Conservation (phyloP, 2,329 filamentous ascomycete species). For the Verticillium nonalfalfae region DNA sequence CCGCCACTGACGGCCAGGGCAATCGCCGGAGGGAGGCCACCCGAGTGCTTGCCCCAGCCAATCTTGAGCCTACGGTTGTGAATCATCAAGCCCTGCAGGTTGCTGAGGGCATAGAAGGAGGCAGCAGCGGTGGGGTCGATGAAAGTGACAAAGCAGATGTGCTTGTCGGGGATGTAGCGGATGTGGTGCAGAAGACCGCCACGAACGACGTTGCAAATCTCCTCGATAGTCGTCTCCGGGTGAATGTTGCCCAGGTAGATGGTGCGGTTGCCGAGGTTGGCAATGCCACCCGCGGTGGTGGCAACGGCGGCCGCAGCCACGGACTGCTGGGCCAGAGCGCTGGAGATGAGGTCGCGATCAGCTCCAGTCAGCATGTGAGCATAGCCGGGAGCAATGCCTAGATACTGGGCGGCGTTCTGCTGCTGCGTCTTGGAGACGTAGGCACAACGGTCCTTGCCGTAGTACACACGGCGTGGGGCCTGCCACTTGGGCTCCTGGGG, state of each 20-base stretch:
- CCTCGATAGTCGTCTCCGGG: constrained; percentile 96
- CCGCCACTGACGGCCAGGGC: constrained; percentile 93
- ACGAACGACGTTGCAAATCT: constrained; percentile 98
- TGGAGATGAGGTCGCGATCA: constrained; percentile 94
- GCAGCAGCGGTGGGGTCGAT: constrained; percentile 97
- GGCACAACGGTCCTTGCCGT: constrained; percentile 95
- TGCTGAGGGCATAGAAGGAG: constrained; percentile 96
- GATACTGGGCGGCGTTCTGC: constrained; percentile 96
- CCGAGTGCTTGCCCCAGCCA: constrained; percentile 98
- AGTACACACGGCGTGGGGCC: constrained; percentile 90
- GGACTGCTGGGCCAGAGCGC: constrained; percentile 92
- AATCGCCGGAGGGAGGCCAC: constrained; percentile 90
- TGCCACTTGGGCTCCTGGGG: constrained; percentile 98
- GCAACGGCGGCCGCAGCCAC: constrained; percentile 95
- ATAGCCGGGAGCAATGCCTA: constrained; percentile 94
- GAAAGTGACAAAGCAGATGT: constrained; percentile 99
- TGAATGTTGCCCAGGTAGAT: constrained; percentile 99
- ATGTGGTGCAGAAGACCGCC: constrained; percentile 96
- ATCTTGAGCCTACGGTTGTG: constrained; percentile 98
- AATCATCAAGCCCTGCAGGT: constrained; percentile 97
- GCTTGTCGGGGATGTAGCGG: constrained; percentile 98
- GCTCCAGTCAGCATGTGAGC: constrained; percentile 94
- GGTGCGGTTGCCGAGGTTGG: constrained; percentile 94
- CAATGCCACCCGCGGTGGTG: constrained; percentile 92
- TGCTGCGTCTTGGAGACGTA: constrained; percentile 99